phyloP scores from a whole-genome alignment of 192 early-diverging fungal genomes.

The Backusella mclennaniae region DNA sequence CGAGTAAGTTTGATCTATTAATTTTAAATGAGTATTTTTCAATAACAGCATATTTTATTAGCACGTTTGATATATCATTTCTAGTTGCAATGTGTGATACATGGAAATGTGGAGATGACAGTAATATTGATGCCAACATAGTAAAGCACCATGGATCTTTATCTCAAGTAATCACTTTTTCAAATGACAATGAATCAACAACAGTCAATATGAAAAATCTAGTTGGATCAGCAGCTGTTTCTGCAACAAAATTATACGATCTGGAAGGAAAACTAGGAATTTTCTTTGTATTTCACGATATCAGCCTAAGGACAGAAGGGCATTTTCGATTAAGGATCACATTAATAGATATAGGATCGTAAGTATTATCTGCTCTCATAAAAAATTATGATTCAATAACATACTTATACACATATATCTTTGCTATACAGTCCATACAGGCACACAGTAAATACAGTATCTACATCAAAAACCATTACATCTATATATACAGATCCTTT shows the following conservation, averaged over 20 bases:
- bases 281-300: constrained; percentile 80
- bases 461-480: constrained; percentile 35
- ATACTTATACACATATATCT: neutral
- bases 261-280: constrained; percentile 63
- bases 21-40: neutral
- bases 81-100: constrained; percentile 8
- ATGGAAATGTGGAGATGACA: neutral
- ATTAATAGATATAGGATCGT: constrained; percentile 59
- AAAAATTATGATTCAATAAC: constrained; percentile 25
- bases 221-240: constrained; percentile 67
- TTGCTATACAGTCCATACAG: neutral
- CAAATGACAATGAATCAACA: neutral
- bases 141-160: neutral
- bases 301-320: constrained; percentile 76
- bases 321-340: constrained; percentile 67
- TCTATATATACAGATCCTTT: constrained; percentile 64
- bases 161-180: constrained; percentile 12
- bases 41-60: neutral
- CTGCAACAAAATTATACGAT: constrained; percentile 66
- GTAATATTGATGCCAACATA: neutral
- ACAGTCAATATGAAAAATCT: constrained; percentile 56
- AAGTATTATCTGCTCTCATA: constrained; percentile 30
- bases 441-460: constrained; percentile 14
- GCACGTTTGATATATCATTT: constrained; percentile 2
- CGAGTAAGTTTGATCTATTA: constrained; percentile 44